Evolutionary conservation across 139 green algal genomes (phyloP), one percentile per base, ranked within the genome.

Genomic region (Ostreobium quekettii): DNA sequence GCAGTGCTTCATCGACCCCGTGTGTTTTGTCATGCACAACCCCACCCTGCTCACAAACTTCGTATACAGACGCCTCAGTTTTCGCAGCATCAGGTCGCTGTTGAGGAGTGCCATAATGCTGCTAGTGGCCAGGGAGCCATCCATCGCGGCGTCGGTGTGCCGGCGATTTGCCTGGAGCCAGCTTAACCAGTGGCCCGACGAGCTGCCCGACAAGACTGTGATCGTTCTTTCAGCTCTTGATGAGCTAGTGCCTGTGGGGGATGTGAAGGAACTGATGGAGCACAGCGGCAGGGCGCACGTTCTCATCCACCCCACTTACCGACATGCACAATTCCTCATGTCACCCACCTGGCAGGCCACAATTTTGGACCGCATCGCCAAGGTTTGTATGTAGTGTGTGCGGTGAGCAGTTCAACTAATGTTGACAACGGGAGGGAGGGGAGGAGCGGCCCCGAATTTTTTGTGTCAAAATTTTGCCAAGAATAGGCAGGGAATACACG

Each of bases 1-100:
- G 11, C 61, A 84, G 36, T 76, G 59, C 56, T 64, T 86, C 8
- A 69, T 86, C 28, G 80, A 86, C 68, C 80, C 80, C 0, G 81
- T 87, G 33, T 80, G 74, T 67, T 68, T 48, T 35, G 61, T 32
- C 0, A 37, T 79, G 5, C 59, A 66, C 30, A 66, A 66, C 32
- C 59, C 59, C 7, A 66, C 46, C 19, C 59, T 66, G 22, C 59
- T 66, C 5, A 66, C 4, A 42, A 66, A 39, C 7, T 66, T 66
- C 32, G 30, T 66, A 28, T 66, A 66, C 26, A 11, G 32, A n/a
- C 24, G 7, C 46, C 5, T 66, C 28, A 7, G 7, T 6, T 66
- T 7, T 7, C n/a, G 30, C 28, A 42, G 30, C 5, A 31, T n/a
- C 5, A 66, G 7, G 32, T 8, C 19, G 5, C 29, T 66, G 8